These are phyloP conservation scores for Hyphopichia burtonii DNA, from an alignment of 1,139 yeast genomes.

Conservation along the genomic window DNA sequence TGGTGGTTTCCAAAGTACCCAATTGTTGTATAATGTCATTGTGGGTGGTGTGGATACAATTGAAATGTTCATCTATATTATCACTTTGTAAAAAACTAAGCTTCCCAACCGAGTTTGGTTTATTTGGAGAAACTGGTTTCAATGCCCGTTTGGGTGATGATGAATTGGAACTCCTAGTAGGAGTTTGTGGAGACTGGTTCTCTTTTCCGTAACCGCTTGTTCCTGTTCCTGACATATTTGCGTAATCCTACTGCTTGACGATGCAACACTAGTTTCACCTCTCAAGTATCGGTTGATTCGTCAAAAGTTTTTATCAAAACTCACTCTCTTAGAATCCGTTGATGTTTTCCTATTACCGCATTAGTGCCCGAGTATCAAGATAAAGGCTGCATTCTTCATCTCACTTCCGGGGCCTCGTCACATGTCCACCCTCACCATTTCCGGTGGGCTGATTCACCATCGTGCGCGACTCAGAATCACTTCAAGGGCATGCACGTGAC, in stretches of 20 bases:
- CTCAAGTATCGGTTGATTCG: too few species aligned
- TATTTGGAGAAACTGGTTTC: slow-evolving; percentile 30
- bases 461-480: too few species aligned
- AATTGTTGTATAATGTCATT: slow-evolving; percentile 30
- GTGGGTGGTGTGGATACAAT: slow-evolving; percentile 25
- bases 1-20: slow-evolving; percentile 29
- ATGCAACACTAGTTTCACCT: too few species aligned
- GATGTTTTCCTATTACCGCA: background rate
- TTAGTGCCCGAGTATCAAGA: background rate
- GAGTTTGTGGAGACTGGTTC: background rate
- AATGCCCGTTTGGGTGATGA: slow-evolving; percentile 14
- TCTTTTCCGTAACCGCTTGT: too few species aligned
- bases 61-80: slow-evolving; percentile 32
- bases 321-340: background rate
- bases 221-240: too few species aligned
- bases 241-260: too few species aligned
- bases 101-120: slow-evolving; percentile 17
- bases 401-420: background rate
- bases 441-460: too few species aligned
- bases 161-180: slow-evolving; percentile 1
- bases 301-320: too few species aligned
- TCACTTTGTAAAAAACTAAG: slow-evolving; percentile 29
- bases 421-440: too few species aligned
- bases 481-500: too few species aligned
- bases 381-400: too few species aligned